phyloP scores from a whole-genome alignment of 75 land plant genomes.

The Cunninghamia lanceolata region DNA sequence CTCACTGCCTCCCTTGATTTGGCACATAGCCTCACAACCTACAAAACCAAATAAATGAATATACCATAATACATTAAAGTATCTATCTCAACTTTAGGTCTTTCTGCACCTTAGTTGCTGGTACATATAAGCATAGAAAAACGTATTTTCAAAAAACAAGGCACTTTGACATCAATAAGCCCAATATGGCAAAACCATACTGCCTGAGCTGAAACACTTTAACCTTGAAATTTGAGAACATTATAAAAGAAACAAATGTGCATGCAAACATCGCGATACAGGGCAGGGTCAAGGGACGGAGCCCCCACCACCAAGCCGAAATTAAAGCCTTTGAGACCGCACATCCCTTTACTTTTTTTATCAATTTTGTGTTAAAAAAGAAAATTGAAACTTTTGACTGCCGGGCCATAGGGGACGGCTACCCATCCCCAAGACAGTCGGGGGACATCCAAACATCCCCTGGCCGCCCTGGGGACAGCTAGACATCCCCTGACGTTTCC shows the following conservation, averaged over 20 bases:
- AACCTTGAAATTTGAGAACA: background rate
- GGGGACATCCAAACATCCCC: too few relatives aligned
- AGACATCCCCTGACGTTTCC: too few relatives aligned
- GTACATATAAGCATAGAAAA: background rate
- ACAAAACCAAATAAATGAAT: constrained; percentile 6
- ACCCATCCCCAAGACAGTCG: too few relatives aligned
- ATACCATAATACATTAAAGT: background rate
- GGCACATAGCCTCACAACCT: constrained; percentile 99
- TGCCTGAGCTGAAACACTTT: background rate
- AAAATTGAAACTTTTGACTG: too few relatives aligned
- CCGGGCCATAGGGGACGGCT: too few relatives aligned
- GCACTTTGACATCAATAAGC: background rate
- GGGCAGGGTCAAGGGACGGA: too few relatives aligned
- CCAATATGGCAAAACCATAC: background rate
- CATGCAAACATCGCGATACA: too few relatives aligned
- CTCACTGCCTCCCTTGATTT: constrained; percentile 99
- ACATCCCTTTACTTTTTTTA: too few relatives aligned
- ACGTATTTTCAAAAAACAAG: background rate
- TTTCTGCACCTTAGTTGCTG: background rate
- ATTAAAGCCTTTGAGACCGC: too few relatives aligned
- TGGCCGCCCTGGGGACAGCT: too few relatives aligned
- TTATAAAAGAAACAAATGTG: background rate
- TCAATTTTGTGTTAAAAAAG: too few relatives aligned
- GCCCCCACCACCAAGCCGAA: too few relatives aligned
- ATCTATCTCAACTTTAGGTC: background rate